These are phyloP conservation scores for Fusarium piperis DNA, from an alignment of 2,329 filamentous ascomycete species.

Conservation along the genomic window DNA sequence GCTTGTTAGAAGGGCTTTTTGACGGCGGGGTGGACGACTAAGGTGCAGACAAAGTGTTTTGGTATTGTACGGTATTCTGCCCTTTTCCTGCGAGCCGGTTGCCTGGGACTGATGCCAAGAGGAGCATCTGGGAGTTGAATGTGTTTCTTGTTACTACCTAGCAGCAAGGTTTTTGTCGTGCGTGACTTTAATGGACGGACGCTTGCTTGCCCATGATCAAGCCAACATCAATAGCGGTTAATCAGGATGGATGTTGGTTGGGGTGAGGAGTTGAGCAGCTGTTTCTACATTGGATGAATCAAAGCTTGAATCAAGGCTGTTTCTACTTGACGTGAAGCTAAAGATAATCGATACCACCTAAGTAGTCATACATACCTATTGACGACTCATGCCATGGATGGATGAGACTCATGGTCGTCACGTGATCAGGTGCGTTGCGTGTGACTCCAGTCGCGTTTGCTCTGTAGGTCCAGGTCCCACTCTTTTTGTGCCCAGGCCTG, in stretches of 20 bases:
- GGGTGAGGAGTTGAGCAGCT: neutral
- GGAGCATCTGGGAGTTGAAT: conserved; percentile 44
- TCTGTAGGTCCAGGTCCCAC: conserved; percentile 35
- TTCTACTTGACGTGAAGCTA: neutral
- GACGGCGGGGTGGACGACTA: conserved; percentile 8
- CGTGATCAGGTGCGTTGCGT: conserved; percentile 11
- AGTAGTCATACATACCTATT: neutral
- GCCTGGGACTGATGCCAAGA: conserved; percentile 42
- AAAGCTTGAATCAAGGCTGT: neutral
- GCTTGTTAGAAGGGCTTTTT: conserved; percentile 70
- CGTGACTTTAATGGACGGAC: conserved; percentile 20
- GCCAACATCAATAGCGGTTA: neutral
- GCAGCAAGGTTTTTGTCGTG: conserved; percentile 26
- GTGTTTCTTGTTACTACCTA: conserved; percentile 35
- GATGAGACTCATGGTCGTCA: neutral
- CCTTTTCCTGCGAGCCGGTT: conserved; percentile 41
- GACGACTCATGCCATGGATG: neutral
- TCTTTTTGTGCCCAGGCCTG: conserved; percentile 23
- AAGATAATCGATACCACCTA: neutral
- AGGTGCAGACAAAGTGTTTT: conserved; percentile 33
- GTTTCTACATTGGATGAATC: neutral
- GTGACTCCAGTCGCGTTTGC: conserved; percentile 17
- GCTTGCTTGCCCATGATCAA: conserved; percentile 4
- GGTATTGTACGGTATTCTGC: conserved; percentile 40
- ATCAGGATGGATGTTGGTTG: neutral